Conservation (phyloP, 805 yeast genomes). For the Cyberlindnera japonica region DNA sequence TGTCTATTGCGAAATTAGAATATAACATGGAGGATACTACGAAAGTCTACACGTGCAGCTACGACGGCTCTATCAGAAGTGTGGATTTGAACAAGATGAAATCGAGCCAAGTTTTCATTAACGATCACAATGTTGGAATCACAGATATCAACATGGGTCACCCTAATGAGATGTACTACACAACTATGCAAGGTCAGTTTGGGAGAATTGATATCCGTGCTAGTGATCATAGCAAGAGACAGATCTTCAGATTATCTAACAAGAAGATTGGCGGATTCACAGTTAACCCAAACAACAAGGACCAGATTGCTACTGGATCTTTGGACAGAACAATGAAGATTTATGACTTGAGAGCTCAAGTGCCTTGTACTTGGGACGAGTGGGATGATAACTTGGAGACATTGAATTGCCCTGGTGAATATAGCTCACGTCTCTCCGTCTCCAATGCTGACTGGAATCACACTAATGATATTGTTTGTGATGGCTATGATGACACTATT, state of each 20-base stretch:
- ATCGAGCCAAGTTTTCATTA: conserved; percentile 59
- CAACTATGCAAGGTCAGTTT: conserved; percentile 80
- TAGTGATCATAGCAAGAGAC: conserved; percentile 31
- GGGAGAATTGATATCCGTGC: conserved; percentile 67
- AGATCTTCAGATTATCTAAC: conserved; percentile 57
- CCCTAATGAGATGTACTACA: conserved; percentile 57
- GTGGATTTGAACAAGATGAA: conserved; percentile 62
- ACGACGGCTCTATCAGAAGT: conserved; percentile 81
- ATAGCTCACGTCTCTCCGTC: conserved; percentile 72
- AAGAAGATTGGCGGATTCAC: conserved; percentile 91
- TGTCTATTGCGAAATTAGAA: conserved; percentile 61
- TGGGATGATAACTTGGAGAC: conserved; percentile 38
- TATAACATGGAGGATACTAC: conserved; percentile 47
- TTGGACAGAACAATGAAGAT: conserved; percentile 78
- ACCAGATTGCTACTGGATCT: conserved; percentile 83
- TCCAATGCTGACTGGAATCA: conserved; percentile 75
- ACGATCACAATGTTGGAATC: conserved; percentile 58
- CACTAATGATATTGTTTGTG: conserved; percentile 70
- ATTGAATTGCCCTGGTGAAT: conserved; percentile 47
- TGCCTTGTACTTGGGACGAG: conserved; percentile 53
- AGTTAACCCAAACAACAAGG: conserved; percentile 61
- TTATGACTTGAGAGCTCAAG: conserved; percentile 75
- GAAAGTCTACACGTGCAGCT: conserved; percentile 66
- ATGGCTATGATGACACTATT: conserved; percentile 88
- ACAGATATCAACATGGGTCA: conserved; percentile 68